Conservation (phyloP, 2,329 filamentous ascomycete species). For the Beauveria asiatica region DNA sequence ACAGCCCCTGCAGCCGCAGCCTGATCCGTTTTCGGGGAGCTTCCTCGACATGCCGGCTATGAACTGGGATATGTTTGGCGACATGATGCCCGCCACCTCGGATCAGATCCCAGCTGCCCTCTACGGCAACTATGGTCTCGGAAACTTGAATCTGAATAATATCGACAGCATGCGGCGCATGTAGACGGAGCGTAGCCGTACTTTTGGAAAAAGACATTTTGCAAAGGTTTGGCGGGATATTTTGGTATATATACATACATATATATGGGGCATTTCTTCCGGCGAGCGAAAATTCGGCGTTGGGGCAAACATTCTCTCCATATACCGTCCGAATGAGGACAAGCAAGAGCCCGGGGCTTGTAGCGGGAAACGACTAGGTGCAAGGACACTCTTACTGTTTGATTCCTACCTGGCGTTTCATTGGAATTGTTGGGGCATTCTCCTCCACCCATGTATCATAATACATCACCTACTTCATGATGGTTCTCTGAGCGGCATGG, state of each 20-base stretch:
- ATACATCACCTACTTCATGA: slow-evolving; percentile 4
- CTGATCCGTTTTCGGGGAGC: slow-evolving; percentile 1
- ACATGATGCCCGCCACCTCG: slow-evolving; percentile 16
- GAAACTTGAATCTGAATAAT: slow-evolving; percentile 17
- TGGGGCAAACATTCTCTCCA: neutral
- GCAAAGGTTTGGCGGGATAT: neutral
- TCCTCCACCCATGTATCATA: slow-evolving; percentile 5
- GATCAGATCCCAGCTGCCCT: slow-evolving; percentile 23
- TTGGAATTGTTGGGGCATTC: neutral
- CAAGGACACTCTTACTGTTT: neutral
- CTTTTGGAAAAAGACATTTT: neutral
- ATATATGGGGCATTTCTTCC: neutral
- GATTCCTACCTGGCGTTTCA: neutral
- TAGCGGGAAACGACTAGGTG: neutral
- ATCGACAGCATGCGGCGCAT: slow-evolving; percentile 6
- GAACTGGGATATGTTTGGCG: slow-evolving; percentile 11
- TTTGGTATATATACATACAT: neutral
- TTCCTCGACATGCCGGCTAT: slow-evolving; percentile 9
- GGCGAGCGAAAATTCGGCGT: neutral
- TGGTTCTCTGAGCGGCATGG: neutral
- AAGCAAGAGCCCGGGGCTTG: neutral
- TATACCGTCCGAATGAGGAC: neutral
- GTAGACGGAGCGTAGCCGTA: neutral
- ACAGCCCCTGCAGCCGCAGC: neutral
- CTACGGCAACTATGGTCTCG: slow-evolving; percentile 24